phyloP scores from a whole-genome alignment of 768 basidiomycete species.

The Podaxis mareebaensis region DNA sequence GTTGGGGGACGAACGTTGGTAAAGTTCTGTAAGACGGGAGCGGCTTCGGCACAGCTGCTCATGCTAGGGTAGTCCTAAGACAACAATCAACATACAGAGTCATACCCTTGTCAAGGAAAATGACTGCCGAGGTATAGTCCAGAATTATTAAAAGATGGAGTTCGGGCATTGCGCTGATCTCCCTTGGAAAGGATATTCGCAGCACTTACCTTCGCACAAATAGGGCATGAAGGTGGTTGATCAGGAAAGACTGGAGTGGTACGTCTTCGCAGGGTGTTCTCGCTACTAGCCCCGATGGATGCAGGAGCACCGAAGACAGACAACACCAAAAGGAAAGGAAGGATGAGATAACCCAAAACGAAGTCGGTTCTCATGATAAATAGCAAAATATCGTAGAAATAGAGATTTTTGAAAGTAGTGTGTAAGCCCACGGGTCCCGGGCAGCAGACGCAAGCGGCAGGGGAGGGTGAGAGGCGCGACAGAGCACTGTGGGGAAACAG shows the following conservation, averaged over 20 bases:
- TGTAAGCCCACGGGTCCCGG: background rate
- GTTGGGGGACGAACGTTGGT: conserved; percentile 39
- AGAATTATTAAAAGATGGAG: no score
- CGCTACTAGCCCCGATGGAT: background rate
- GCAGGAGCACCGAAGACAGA: conserved; percentile 9
- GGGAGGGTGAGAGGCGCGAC: background rate
- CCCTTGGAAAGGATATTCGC: background rate
- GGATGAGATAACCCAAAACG: background rate
- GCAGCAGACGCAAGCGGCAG: background rate
- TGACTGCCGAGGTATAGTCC: no score
- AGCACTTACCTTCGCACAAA: conserved; percentile 46
- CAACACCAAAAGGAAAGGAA: conserved; percentile 1
- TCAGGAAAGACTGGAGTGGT: conserved; percentile 52
- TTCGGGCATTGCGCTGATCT: no score
- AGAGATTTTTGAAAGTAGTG: background rate
- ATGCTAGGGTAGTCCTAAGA: conserved; percentile 51
- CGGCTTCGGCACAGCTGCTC: conserved; percentile 56
- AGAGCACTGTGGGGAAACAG: background rate
- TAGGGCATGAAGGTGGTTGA: conserved; percentile 57
- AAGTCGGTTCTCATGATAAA: conserved; percentile 6
- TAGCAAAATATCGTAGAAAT: background rate
- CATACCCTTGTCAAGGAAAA: background rate
- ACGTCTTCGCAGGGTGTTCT: conserved; percentile 21
- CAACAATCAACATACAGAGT: background rate
- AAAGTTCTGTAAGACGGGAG: conserved; percentile 58